These are phyloP conservation scores for Leucosporidium scottii DNA, from an alignment of 768 basidiomycete genomes.

Conservation along the genomic window DNA sequence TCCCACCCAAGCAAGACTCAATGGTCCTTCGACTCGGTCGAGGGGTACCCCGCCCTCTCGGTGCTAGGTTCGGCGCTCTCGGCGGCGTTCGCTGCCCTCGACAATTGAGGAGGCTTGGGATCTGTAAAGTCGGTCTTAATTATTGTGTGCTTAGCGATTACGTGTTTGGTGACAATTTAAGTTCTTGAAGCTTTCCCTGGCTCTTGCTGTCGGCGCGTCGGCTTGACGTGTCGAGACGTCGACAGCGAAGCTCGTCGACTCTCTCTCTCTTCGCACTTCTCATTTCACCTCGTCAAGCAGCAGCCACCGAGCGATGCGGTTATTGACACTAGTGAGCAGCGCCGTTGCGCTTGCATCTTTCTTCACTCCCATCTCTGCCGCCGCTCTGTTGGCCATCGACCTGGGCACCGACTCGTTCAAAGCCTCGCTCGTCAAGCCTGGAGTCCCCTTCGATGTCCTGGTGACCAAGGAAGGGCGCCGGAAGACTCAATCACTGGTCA, in stretches of 20 bases:
- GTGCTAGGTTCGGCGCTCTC: neutral
- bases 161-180: too few relatives aligned
- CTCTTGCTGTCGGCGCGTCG: too few relatives aligned
- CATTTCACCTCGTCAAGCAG: neutral
- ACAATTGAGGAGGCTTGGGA: neutral
- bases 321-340: neutral
- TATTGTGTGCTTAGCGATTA: too few relatives aligned
- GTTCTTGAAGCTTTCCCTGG: too few relatives aligned
- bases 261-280: neutral
- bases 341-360: neutral
- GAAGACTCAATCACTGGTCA: slow-evolving; percentile 82
- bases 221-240: too few relatives aligned
- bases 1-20: neutral
- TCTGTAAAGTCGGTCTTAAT: too few relatives aligned
- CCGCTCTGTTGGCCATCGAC: slow-evolving; percentile 82
- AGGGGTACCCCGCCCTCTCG: neutral
- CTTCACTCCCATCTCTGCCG: neutral
- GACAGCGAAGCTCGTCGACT: too few relatives aligned
- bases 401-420: slow-evolving; percentile 98
- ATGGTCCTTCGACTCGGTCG: slow-evolving; percentile 2
- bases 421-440: slow-evolving; percentile 88
- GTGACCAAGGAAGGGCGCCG: slow-evolving; percentile 95
- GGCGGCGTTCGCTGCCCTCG: neutral
- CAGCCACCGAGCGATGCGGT: neutral
- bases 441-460: slow-evolving; percentile 88